Conservation (phyloP, 1,139 yeast genomes). For the Yamadazyma trypodendri region DNA sequence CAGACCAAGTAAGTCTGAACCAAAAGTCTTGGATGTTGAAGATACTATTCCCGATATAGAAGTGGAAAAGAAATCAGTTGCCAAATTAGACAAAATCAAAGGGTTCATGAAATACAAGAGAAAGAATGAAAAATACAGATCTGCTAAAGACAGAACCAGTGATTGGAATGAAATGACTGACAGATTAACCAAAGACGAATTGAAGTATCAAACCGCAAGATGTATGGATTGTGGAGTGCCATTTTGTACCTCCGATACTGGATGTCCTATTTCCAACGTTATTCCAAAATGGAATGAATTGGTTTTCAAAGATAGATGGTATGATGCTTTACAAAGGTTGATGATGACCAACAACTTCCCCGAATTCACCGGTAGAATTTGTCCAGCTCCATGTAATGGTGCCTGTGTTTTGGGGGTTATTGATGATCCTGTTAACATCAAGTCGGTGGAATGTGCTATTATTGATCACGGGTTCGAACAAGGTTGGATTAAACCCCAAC, state of each 20-base stretch:
- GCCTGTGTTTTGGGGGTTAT: constrained; percentile 95
- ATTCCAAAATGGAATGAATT: constrained; percentile 98
- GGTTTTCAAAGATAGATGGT: constrained; percentile 94
- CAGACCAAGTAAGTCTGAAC: constrained; percentile 55
- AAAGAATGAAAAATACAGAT: constrained; percentile 83
- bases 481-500: constrained; percentile 91
- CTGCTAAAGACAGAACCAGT: constrained; percentile 68
- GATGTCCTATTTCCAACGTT: constrained; percentile 95
- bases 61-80: constrained; percentile 61
- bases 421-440: constrained; percentile 95
- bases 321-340: constrained; percentile 86
- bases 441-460: constrained; percentile 93
- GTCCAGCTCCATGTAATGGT: constrained; percentile 99
- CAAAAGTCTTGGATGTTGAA: constrained; percentile 85
- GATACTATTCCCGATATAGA: constrained; percentile 76
- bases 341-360: constrained; percentile 98
- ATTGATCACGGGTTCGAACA: constrained; percentile 95
- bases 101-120: constrained; percentile 95
- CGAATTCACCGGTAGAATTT: constrained; percentile 95
- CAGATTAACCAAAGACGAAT: constrained; percentile 81
- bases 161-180: constrained; percentile 93
- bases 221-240: constrained; percentile 99
- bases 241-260: constrained; percentile 96
- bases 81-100: constrained; percentile 73
- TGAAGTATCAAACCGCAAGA: constrained; percentile 92